Percentiles rank a stretch among this genome's conserved stretches.
phyloP scores from a whole-genome alignment of 768 basidiomycete species.

The Neoboletus subvelutipes region DNA sequence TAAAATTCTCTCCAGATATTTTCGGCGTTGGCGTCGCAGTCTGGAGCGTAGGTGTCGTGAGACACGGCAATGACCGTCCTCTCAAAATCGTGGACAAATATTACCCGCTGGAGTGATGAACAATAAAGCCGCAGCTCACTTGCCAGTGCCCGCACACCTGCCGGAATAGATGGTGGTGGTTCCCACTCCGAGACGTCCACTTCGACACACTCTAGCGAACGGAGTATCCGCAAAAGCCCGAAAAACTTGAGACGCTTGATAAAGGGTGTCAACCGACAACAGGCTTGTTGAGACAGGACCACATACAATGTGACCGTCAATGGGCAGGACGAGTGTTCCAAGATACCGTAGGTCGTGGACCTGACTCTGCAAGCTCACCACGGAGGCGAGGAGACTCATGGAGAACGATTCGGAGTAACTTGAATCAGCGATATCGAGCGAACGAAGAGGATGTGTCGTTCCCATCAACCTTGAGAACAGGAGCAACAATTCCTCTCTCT shows the following conservation, averaged over 20 bases:
- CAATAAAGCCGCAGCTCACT: constrained; percentile 63
- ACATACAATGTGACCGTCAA: constrained; percentile 38
- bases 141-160: constrained; percentile 57
- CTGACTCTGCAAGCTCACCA: constrained; percentile 37
- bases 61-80: constrained; percentile 46
- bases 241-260: constrained; percentile 61
- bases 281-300: constrained; percentile 14
- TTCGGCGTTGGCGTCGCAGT: constrained; percentile 27
- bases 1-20: constrained; percentile 34
- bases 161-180: constrained; percentile 50
- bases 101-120: constrained; percentile 46
- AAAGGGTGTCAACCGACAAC: constrained; percentile 5
- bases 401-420: constrained; percentile 55
- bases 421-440: constrained; percentile 64
- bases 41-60: constrained; percentile 30
- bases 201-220: constrained; percentile 53
- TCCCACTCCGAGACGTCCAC: constrained; percentile 67
- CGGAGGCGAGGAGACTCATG: constrained; percentile 47
- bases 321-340: constrained; percentile 63
- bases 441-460: constrained; percentile 44
- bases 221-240: constrained; percentile 53
- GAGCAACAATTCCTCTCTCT: constrained; percentile 49
- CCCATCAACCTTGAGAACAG: constrained; percentile 47
- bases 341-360: constrained; percentile 51
- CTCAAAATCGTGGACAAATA: constrained; percentile 67